Conservation (phyloP, 192 early-diverging fungal genomes). For the Backusella tuberculispora region DNA sequence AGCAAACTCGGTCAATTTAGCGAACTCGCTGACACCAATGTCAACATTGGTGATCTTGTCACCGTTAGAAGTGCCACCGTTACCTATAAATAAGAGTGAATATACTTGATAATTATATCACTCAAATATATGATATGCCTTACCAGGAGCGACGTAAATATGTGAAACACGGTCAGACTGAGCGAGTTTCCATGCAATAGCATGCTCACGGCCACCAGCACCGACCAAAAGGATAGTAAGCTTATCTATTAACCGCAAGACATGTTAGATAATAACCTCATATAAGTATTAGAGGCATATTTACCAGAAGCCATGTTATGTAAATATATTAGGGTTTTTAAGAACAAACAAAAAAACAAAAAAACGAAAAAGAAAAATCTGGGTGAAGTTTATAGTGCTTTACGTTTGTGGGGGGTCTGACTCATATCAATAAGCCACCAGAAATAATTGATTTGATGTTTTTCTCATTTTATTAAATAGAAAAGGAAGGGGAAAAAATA, state of each 20-base stretch:
- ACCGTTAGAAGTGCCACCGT: slow-evolving; percentile 86
- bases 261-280: too few species aligned
- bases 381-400: slow-evolving; percentile 4
- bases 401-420: slow-evolving; percentile 8
- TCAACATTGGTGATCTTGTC: slow-evolving; percentile 83
- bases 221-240: slow-evolving; percentile 88
- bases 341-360: background rate
- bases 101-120: background rate
- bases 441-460: slow-evolving; percentile 2
- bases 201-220: slow-evolving; percentile 95
- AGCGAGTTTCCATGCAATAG: slow-evolving; percentile 90
- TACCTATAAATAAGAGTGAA: slow-evolving; percentile 59
- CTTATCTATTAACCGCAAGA: slow-evolving; percentile 33
- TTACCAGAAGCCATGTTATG: slow-evolving; percentile 12
- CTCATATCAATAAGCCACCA: slow-evolving; percentile 21
- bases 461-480: background rate
- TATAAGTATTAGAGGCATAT: background rate
- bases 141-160: slow-evolving; percentile 94
- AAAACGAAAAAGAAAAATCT: slow-evolving; percentile 6
- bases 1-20: slow-evolving; percentile 78
- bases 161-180: slow-evolving; percentile 74
- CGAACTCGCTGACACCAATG: slow-evolving; percentile 74
- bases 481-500: background rate
- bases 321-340: background rate
- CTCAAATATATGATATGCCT: background rate